These are phyloP conservation scores for Ophiocordyceps sinensis DNA, from an alignment of 2,329 filamentous ascomycete species.

Conservation along the genomic window DNA sequence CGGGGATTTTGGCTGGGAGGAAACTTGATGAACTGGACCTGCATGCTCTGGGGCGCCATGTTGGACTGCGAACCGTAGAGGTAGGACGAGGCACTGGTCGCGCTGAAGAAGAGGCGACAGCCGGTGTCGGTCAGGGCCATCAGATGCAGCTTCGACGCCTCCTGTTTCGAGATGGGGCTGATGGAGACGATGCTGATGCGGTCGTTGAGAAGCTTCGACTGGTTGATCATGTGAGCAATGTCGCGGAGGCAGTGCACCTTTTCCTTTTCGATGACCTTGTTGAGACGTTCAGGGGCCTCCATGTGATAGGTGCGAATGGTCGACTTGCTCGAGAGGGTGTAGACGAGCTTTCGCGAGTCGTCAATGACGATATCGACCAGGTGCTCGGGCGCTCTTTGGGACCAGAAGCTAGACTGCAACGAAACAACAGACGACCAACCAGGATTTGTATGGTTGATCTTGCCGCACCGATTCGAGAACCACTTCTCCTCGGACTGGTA, in stretches of 20 bases:
- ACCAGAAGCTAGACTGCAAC: conserved; percentile 34
- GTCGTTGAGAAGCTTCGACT: conserved; percentile 54
- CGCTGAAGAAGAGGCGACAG: conserved; percentile 82
- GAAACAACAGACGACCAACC: conserved; percentile 53
- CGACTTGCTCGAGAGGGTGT: conserved; percentile 76
- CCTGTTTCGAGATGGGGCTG: conserved; percentile 64
- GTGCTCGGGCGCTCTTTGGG: conserved; percentile 40
- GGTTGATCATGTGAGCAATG: conserved; percentile 74
- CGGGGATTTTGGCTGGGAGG: conserved; percentile 42
- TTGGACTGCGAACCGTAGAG: conserved; percentile 45
- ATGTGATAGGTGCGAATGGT: conserved; percentile 88
- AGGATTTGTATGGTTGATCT: conserved; percentile 73
- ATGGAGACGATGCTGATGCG: conserved; percentile 68
- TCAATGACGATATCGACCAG: conserved; percentile 75
- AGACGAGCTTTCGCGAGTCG: conserved; percentile 75
- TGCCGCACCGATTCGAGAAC: conserved; percentile 81
- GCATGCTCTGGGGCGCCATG: conserved; percentile 78
- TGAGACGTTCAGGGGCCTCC: conserved; percentile 47
- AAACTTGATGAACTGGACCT: conserved; percentile 92
- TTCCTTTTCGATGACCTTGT: conserved; percentile 51
- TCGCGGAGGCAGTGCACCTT: conserved; percentile 49
- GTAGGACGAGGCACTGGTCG: conserved; percentile 63
- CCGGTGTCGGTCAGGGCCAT: conserved; percentile 86
- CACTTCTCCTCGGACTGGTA: conserved; percentile 97
- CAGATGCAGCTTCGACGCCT: conserved; percentile 72